Base-by-base conservation (phyloP, 257 asterid genomes). In the Henckelia pumila region DNA sequence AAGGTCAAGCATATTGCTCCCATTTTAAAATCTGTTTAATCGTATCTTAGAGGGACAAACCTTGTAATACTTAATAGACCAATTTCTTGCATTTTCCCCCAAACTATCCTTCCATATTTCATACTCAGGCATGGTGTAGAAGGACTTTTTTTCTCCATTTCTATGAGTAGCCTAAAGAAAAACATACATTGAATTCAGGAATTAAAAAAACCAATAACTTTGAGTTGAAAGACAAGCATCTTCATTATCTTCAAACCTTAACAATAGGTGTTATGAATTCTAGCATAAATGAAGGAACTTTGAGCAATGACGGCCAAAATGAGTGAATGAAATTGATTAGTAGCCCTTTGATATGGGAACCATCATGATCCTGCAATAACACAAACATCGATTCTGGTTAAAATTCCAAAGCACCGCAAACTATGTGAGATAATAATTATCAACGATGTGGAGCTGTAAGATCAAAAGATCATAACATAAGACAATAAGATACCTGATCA, bases 251-350 rank as follows among this genome's bases (percentile, higher is more conserved):
- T 19, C 57, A 44, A 64, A 89, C 97, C 96, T 93, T 90, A 28
- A 93, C 88, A 62, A 90, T 93, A n/a, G 99, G 99, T 66, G 99
- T 94, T 44, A 94, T 87, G 77, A 94, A 94, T 77, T 94, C 99
- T 87, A 94, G 77, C 6, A 94, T 60, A 69, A 94, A 94, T 19
- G 89, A 71, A 28, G 97, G 96, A 77, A 84, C 63, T 86, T 83
- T 85, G 68, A 94, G 89, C 81, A 94, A 73, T 37, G 97, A 84
- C 29, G 99, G 99, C 99, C 99, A 94, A 76, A 87, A 94, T 20
- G 96, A 76, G 66, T 94, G 99, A 61, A 94, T 85, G 77, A 94
- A 94, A 72, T 94, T 94, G 55, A 94, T 94, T 62, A 94, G 73
- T 5, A 94, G 85, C 60, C 97, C 99, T 77, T 94, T 94, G 80